phyloP scores from a whole-genome alignment of 371 early-diverging fungal genomes.

The Mucor saturninus region DNA sequence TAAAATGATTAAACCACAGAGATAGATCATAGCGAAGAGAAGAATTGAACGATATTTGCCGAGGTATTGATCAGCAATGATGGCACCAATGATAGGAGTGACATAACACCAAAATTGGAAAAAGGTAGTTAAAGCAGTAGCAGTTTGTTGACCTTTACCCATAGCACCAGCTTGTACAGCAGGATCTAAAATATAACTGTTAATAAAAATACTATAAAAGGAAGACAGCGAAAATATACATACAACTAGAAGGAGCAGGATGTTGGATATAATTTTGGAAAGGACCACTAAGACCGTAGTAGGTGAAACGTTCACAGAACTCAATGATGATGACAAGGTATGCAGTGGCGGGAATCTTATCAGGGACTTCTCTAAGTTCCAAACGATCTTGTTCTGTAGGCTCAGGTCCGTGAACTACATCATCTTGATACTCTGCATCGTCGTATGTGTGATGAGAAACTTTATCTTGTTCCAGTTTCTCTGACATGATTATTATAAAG shows the following conservation, averaged over 20 bases:
- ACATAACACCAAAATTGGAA: constrained; percentile 86
- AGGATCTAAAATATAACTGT: constrained; percentile 32
- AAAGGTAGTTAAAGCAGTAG: constrained; percentile 72
- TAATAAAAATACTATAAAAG: too few relatives aligned
- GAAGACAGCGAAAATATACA: constrained; percentile 5
- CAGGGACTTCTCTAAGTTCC: constrained; percentile 41
- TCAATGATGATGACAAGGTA: constrained; percentile 53
- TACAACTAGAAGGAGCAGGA: constrained; percentile 46
- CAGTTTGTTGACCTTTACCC: constrained; percentile 56
- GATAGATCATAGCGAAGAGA: constrained; percentile 67
- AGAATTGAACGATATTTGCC: constrained; percentile 86
- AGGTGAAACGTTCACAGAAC: constrained; percentile 76
- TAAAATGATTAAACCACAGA: constrained; percentile 69
- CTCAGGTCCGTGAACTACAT: constrained; percentile 30
- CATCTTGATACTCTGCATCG: constrained; percentile 15
- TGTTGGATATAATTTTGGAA: constrained; percentile 70
- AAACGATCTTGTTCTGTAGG: constrained; percentile 54
- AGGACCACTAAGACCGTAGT: constrained; percentile 74
- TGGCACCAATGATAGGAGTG: constrained; percentile 80
- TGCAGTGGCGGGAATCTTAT: constrained; percentile 45
- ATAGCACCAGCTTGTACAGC: constrained; percentile 54
- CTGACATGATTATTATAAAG: constrained; percentile 12
- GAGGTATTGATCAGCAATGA: constrained; percentile 79
- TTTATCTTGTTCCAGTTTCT: constrained; percentile 26
- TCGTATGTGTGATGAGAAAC: constrained; percentile 1